Conservation (phyloP, 1,284 basidiomycete species). For the Xerocomus minutiporus region DNA sequence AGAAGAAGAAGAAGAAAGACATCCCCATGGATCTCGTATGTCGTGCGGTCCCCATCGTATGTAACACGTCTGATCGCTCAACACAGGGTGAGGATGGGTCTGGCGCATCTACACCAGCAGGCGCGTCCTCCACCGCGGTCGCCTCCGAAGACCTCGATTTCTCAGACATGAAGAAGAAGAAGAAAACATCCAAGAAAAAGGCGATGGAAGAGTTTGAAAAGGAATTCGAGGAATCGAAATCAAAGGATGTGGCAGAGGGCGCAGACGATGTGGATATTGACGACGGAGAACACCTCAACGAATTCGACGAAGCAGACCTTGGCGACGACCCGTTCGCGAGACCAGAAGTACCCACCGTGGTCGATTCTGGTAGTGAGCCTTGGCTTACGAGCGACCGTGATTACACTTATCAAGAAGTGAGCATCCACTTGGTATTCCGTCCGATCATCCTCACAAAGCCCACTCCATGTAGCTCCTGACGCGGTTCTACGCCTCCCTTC, state of each 20-base stretch:
- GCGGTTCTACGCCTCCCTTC: constrained; percentile 89
- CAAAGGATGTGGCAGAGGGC: constrained; percentile 54
- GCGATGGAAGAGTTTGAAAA: constrained; percentile 87
- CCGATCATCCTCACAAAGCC: neutral
- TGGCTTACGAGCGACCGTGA: constrained; percentile 94
- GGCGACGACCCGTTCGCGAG: constrained; percentile 83
- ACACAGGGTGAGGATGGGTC: constrained; percentile 56
- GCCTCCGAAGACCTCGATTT: constrained; percentile 72
- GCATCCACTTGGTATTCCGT: neutral
- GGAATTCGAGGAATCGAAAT: constrained; percentile 68
- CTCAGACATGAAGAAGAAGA: constrained; percentile 84
- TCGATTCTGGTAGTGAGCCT: constrained; percentile 70
- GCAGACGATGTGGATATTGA: constrained; percentile 55
- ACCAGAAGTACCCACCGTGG: constrained; percentile 48
- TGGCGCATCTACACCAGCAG: constrained; percentile 55
- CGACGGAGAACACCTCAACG: constrained; percentile 60
- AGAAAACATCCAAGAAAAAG: constrained; percentile 69
- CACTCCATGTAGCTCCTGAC: constrained; percentile 67
- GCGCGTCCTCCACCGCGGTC: constrained; percentile 36
- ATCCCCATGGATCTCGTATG: constrained; percentile 79
- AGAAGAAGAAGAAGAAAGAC: constrained; percentile 91
- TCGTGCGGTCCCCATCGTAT: constrained; percentile 7
- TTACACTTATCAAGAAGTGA: constrained; percentile 89
- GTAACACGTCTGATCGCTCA: constrained; percentile 7
- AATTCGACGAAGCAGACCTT: constrained; percentile 72